Conservation (phyloP, 2,329 filamentous ascomycete genomes). For the Monilinia laxa region DNA sequence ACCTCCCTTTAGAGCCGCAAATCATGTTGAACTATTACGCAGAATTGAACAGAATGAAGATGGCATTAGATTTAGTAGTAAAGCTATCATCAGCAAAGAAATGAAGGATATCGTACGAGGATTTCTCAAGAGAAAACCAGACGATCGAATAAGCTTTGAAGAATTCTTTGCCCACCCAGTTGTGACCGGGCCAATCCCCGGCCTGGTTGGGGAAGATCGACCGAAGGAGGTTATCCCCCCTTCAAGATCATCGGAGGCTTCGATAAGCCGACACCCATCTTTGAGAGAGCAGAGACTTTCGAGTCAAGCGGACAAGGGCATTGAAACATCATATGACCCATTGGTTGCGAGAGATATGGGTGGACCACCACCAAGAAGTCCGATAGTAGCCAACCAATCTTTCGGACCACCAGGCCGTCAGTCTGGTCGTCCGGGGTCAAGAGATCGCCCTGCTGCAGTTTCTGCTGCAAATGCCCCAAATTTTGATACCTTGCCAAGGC, state of each 20-base stretch:
- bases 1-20: constrained; percentile 86
- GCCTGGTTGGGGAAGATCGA: constrained; percentile 75
- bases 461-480: constrained; percentile 37
- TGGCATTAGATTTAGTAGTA: constrained; percentile 76
- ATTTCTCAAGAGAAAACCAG: constrained; percentile 80
- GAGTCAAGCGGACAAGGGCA: constrained; percentile 18
- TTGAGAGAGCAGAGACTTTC: constrained; percentile 1
- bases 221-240: constrained; percentile 34
- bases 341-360: background rate
- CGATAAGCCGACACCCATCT: constrained; percentile 33
- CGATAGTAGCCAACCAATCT: constrained; percentile 29
- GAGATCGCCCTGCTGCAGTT: constrained; percentile 32
- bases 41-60: constrained; percentile 91
- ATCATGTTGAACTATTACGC: constrained; percentile 89
- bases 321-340: constrained; percentile 12
- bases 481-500: constrained; percentile 37
- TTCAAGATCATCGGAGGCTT: constrained; percentile 28
- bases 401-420: constrained; percentile 31
- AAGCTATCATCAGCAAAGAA: constrained; percentile 67
- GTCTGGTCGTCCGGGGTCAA: constrained; percentile 26
- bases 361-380: constrained; percentile 29
- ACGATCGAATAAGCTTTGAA: constrained; percentile 81
- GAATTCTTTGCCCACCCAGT: constrained; percentile 78
- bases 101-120: constrained; percentile 79
- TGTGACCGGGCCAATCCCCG: constrained; percentile 73